Conservation (phyloP, 2,329 filamentous ascomycete species). For the Ascochyta rabiei region DNA sequence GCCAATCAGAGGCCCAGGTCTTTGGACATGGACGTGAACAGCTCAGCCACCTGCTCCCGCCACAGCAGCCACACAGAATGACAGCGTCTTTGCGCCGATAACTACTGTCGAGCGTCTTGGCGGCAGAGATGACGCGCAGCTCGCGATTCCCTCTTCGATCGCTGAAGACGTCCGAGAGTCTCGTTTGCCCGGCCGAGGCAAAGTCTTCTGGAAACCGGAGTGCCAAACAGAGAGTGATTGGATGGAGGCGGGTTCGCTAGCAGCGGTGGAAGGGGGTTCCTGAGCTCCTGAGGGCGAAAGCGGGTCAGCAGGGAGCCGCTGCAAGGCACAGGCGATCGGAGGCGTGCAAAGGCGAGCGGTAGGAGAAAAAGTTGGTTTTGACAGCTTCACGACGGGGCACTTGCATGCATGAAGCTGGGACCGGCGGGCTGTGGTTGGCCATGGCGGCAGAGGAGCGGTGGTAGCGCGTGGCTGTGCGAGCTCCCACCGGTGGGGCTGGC, state of each 20-base stretch:
- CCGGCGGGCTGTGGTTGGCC: constrained; percentile 19
- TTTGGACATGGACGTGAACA: too few species aligned
- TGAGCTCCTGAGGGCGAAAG: constrained; percentile 38
- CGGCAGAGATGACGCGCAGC: background rate
- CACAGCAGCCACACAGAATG: too few species aligned
- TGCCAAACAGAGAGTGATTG: constrained; percentile 24
- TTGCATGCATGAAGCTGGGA: constrained; percentile 23
- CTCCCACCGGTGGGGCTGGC: constrained; percentile 5
- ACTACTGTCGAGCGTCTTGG: background rate
- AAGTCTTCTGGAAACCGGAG: constrained; percentile 22
- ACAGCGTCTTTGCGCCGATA: too few species aligned
- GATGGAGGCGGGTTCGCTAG: constrained; percentile 12
- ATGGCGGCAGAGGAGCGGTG: background rate
- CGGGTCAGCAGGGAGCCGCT: constrained; percentile 40
- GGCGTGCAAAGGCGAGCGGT: constrained; percentile 19
- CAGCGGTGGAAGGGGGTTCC: constrained; percentile 1
- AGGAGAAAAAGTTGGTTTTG: constrained; percentile 19
- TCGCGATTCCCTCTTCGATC: background rate
- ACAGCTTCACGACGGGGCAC: constrained; percentile 10
- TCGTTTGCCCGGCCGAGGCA: constrained; percentile 28
- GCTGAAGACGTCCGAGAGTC: background rate
- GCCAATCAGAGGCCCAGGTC: too few species aligned
- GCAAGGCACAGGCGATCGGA: constrained; percentile 40
- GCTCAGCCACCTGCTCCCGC: too few species aligned
- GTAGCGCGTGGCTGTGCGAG: constrained; percentile 23